Conservation (phyloP, 306 rosid species). For the Acmispon strigosus region DNA sequence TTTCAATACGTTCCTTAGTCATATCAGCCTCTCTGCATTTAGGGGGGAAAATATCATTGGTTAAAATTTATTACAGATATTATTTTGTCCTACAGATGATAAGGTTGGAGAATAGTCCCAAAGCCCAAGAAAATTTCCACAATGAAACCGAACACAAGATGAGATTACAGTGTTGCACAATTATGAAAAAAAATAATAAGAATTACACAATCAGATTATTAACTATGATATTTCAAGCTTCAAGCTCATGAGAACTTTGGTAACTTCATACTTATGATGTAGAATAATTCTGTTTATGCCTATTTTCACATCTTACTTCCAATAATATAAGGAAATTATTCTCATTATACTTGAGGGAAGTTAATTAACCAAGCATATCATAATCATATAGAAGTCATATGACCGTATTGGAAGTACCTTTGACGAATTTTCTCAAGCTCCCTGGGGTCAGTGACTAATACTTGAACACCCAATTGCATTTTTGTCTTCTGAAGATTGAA, state of each 20-base stretch:
- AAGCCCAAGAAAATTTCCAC: not conserved
- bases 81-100: not conserved
- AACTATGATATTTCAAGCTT: not conserved
- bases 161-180: not conserved
- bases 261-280: not conserved
- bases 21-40: slow-evolving; percentile 78
- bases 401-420: slow-evolving; percentile 41
- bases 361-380: not conserved
- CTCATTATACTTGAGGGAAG: not conserved
- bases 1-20: slow-evolving; percentile 93
- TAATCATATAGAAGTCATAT: not conserved
- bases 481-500: slow-evolving; percentile 98
- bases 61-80: not conserved
- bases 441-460: slow-evolving; percentile 81
- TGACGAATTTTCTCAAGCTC: slow-evolving; percentile 97
- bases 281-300: not conserved
- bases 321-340: not conserved
- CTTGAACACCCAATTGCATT: slow-evolving; percentile 99
- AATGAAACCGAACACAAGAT: not conserved
- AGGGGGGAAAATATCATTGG: not conserved
- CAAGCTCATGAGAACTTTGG: not conserved
- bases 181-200: too few species aligned
- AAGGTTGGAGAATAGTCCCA: not conserved
- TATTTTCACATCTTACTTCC: slow-evolving; percentile 2
- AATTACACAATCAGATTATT: not conserved